These are phyloP conservation scores for Noccaea bulbosa DNA, from an alignment of 345 rosid genomes.

Conservation along the genomic window DNA sequence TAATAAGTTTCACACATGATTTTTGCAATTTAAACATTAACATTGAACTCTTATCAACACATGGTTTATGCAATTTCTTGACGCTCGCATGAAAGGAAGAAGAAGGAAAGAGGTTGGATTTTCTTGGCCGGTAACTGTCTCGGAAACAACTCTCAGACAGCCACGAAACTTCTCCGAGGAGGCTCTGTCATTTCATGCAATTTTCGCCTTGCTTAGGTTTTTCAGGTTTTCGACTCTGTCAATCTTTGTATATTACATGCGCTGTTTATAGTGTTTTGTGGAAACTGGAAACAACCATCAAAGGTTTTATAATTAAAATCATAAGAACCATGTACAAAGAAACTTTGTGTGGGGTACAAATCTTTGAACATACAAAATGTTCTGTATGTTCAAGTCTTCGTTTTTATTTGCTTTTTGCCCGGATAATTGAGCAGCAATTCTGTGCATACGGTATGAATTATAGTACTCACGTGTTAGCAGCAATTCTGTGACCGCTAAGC, in stretches of 20 bases:
- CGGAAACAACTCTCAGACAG: constrained; percentile 13
- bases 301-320: constrained; percentile 1
- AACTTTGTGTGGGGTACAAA: not conserved
- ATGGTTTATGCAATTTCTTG: not conserved
- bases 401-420: not conserved
- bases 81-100: not conserved
- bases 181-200: constrained; percentile 19
- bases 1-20: constrained; percentile 12
- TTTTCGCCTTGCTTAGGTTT: constrained; percentile 17
- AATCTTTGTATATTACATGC: constrained; percentile 31
- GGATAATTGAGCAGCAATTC: not conserved
- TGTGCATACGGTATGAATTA: not conserved
- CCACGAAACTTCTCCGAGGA: not conserved
- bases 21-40: not conserved
- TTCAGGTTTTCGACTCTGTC: constrained; percentile 33
- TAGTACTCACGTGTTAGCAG: not conserved
- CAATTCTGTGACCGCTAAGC: not conserved
- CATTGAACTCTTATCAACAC: constrained; percentile 1
- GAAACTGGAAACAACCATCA: constrained; percentile 23
- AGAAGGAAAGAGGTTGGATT: not conserved
- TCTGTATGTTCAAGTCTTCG: not conserved
- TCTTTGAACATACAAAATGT: constrained; percentile 5
- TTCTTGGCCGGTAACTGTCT: constrained; percentile 19
- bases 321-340: constrained; percentile 26
- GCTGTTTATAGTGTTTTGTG: constrained; percentile 31